Base-by-base conservation (phyloP, 2,329 filamentous ascomycete genomes). In the Arthroderma sp. region DNA sequence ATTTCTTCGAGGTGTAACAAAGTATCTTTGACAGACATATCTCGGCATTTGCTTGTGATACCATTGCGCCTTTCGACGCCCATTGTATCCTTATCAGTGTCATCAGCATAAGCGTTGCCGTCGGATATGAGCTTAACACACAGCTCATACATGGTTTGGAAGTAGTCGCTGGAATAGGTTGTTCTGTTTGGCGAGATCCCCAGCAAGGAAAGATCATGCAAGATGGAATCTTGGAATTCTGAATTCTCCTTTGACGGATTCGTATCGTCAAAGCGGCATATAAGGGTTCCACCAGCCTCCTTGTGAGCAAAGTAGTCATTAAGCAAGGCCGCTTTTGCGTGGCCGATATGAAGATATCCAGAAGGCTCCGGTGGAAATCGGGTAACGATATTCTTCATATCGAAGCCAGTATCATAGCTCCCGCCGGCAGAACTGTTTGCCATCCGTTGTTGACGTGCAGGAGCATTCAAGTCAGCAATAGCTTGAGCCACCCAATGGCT, bases 331-430 rank as follows among this genome's bases (percentile, higher is more conserved):
- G 58, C 56, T 46, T 59, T 60, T 6, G 57, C 55, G 48, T 60
- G 58, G 11, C 58, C 58, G 39, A 49, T 45, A 34, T 49, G 48
- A 11, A 49, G 37, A 40, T 47, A 49, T 4, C 45, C 48, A 70
- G 86, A 94, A 51, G 89, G 89, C 78, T 95, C 89, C 3, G 89
- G 89, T 10, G 89, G 80, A 68, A 96, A 96, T 56, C 88, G 75
- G 22, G 86, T 94, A 15, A 95, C 85, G 47, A 96, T 87, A 3
- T 86, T 87, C 61, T 89, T 81, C 33, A 89, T 85, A 6, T 83
- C 82, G 33, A 95, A 74, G 2, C 81, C 83, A 62, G 95, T 84
- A 60, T 93, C 87, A 66, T 91, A 96, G 71, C 80, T 94, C 47
- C 77, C 86, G 51, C 86, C 86, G 43, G 83, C 82, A 62, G 85